Conservation (phyloP, 139 green algal genomes). For the Ettlia oleoabundans region DNA sequence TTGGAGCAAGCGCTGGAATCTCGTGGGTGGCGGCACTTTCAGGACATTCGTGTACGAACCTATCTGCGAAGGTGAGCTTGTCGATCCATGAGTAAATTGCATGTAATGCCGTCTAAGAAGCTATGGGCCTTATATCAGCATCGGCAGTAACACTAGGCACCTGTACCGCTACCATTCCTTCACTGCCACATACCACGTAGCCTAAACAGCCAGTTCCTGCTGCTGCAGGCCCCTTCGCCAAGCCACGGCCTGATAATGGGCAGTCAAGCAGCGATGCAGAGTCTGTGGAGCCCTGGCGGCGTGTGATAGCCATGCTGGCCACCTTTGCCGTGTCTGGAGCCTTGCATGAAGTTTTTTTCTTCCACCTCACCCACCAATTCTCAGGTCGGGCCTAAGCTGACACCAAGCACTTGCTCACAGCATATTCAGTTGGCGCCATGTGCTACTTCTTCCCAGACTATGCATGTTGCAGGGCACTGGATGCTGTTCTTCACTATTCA, state of each 20-base stretch:
- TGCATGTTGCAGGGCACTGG: conserved; percentile 16
- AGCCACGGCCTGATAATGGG: no score
- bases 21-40: not conserved
- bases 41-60: not conserved
- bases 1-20: conserved; percentile 4
- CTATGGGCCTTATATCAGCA: no score
- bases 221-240: no score
- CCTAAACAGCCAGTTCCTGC: no score
- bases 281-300: not conserved
- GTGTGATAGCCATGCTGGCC: not conserved
- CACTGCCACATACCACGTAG: no score
- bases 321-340: conserved; percentile 7
- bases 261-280: not conserved
- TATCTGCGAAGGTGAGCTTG: not conserved
- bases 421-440: no score
- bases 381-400: no score
- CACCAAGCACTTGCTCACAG: no score
- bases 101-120: no score
- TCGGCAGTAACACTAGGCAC: no score
- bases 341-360: not conserved
- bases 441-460: no score
- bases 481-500: conserved; percentile 20
- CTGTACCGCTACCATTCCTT: no score
- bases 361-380: not conserved
- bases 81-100: not conserved